These are phyloP conservation scores for Periglandula ipomoeae DNA, from an alignment of 2,329 filamentous ascomycete genomes.

Conservation along the genomic window DNA sequence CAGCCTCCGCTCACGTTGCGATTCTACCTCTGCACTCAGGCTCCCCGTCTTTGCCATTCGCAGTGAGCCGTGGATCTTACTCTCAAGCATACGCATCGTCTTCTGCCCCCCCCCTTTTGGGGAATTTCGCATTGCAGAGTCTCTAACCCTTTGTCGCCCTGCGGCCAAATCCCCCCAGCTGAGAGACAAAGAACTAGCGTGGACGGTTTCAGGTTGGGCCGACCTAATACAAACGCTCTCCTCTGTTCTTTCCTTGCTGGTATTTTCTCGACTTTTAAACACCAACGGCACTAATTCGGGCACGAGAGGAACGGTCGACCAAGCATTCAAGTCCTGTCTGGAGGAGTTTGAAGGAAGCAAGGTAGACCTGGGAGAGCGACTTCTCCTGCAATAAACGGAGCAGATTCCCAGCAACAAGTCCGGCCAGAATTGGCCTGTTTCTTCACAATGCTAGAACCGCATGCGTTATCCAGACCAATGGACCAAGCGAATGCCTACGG, in stretches of 20 bases:
- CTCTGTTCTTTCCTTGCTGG: neutral
- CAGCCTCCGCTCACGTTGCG: neutral
- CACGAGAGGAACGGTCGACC: neutral
- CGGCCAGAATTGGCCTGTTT: neutral
- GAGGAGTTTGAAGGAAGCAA: neutral
- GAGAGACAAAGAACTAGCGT: neutral
- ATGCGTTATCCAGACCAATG: constrained; percentile 22
- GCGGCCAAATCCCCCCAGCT: neutral
- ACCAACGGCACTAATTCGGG: neutral
- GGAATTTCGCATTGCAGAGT: too few species aligned
- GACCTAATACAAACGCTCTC: neutral
- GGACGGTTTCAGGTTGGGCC: neutral
- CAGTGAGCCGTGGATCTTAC: neutral
- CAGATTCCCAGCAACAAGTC: neutral
- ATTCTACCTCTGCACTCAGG: neutral
- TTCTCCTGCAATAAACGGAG: neutral
- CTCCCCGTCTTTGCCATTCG: neutral
- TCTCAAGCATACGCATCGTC: neutral
- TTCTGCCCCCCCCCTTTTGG: neutral
- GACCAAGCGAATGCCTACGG: constrained; percentile 33
- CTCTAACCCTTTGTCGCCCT: too few species aligned
- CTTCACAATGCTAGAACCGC: constrained; percentile 23
- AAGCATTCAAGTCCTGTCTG: neutral
- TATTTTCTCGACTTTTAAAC: neutral
- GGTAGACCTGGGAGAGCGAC: neutral